These are phyloP conservation scores for Starmerella bombicola DNA, from an alignment of 805 yeast species.

Conservation along the genomic window DNA sequence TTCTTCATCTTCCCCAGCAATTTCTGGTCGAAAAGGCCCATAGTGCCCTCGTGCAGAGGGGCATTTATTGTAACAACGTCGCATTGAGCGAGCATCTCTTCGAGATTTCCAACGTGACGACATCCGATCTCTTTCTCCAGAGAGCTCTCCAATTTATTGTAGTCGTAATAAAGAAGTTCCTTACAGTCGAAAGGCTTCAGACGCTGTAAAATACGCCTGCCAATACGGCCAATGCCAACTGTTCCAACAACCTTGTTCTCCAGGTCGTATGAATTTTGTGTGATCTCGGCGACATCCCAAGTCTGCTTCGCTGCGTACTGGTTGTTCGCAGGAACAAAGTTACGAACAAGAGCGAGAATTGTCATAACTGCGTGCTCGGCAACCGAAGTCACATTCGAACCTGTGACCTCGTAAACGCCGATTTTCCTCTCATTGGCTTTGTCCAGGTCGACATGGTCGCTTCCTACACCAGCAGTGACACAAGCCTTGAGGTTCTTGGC, in stretches of 20 bases:
- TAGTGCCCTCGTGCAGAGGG: slow-evolving; percentile 60
- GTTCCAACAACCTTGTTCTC: slow-evolving; percentile 70
- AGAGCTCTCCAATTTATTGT: slow-evolving; percentile 50
- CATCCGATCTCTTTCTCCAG: slow-evolving; percentile 49
- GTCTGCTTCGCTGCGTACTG: slow-evolving; percentile 40
- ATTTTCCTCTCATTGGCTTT: slow-evolving; percentile 53
- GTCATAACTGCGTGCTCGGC: slow-evolving; percentile 74
- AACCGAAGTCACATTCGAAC: slow-evolving; percentile 66
- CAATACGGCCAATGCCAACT: slow-evolving; percentile 73
- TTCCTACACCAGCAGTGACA: slow-evolving; percentile 76
- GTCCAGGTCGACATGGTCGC: slow-evolving; percentile 64
- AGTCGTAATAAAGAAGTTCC: slow-evolving; percentile 54
- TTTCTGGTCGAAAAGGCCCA: slow-evolving; percentile 55
- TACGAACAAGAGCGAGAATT: slow-evolving; percentile 55
- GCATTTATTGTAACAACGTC: slow-evolving; percentile 68
- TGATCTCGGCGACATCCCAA: slow-evolving; percentile 70
- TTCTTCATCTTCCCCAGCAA: slow-evolving; percentile 51
- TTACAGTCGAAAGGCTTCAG: slow-evolving; percentile 61
- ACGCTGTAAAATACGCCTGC: slow-evolving; percentile 62
- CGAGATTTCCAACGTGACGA: slow-evolving; percentile 45
- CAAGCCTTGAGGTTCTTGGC: slow-evolving; percentile 61
- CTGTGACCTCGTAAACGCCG: slow-evolving; percentile 68
- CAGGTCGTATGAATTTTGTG: slow-evolving; percentile 60
- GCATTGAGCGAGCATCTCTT: slow-evolving; percentile 52
- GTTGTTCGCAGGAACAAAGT: slow-evolving; percentile 68